Evolutionary conservation across 164 flowering plant species (phyloP).

Genomic region (Sedum album): DNA sequence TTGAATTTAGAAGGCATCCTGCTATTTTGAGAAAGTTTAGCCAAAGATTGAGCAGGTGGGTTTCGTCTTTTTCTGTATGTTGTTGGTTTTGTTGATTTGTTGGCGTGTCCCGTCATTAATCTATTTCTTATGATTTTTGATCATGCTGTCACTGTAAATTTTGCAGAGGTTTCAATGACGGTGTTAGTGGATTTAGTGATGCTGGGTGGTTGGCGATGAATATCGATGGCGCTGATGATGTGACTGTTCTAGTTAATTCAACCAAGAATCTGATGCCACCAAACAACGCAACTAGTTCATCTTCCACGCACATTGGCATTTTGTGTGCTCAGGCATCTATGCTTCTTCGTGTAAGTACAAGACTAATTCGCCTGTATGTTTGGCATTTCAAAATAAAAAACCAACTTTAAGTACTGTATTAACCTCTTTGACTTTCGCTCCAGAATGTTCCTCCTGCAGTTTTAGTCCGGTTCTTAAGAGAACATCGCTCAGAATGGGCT

Average conservation of each 20-base stretch:
- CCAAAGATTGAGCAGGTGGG: slow-evolving; percentile 84
- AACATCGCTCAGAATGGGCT: slow-evolving; percentile 97
- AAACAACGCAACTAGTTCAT: slow-evolving; percentile 29
- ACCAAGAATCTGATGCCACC: slow-evolving; percentile 36
- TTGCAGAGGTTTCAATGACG: slow-evolving; percentile 85
- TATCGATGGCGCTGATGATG: slow-evolving; percentile 78
- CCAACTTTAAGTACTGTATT: not conserved
- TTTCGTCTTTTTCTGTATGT: not conserved
- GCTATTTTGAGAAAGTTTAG: slow-evolving; percentile 89
- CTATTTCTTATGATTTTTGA: not conserved
- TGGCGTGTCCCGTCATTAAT: not conserved
- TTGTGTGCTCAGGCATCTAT: slow-evolving; percentile 94
- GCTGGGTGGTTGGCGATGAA: slow-evolving; percentile 82
- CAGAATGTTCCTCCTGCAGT: slow-evolving; percentile 88
- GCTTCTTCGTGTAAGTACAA: slow-evolving; percentile 73
- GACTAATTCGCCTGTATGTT: not conserved
- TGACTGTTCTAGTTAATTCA: slow-evolving; percentile 60
- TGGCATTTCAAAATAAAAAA: not conserved
- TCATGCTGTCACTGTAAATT: not conserved
- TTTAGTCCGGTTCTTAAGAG: slow-evolving; percentile 78
- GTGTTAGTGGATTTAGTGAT: slow-evolving; percentile 80
- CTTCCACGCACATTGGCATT: slow-evolving; percentile 57
- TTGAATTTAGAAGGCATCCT: slow-evolving; percentile 89
- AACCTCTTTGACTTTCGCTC: not conserved
- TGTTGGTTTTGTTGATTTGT: not conserved